A percentile compares a stretch with the other conserved stretches of the same genome.
These are phyloP conservation scores for Cenchrus americanus DNA, from an alignment of 176 grass and related monocot genomes.

Conservation along the genomic window DNA sequence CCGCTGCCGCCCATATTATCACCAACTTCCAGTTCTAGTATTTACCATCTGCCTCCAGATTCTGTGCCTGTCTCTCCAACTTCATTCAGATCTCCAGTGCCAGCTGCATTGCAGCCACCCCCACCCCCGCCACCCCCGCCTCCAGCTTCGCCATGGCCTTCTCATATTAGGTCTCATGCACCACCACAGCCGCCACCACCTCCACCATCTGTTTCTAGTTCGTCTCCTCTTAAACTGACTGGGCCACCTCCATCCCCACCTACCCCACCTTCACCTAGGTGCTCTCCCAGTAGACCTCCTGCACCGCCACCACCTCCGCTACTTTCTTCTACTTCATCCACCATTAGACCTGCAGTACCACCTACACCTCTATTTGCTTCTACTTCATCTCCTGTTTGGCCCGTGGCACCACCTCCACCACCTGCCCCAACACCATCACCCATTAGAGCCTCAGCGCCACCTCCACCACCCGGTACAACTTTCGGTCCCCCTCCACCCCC, in stretches of 20 bases:
- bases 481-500: slow-evolving; percentile 45
- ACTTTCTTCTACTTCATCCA: slow-evolving; percentile 48
- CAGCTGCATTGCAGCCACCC: slow-evolving; percentile 29
- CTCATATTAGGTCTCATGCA: slow-evolving; percentile 45
- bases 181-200: slow-evolving; percentile 26
- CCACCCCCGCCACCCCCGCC: slow-evolving; percentile 24
- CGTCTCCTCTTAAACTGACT: slow-evolving; percentile 12
- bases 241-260: slow-evolving; percentile 34
- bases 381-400: slow-evolving; percentile 37
- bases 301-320: slow-evolving; percentile 44
- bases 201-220: neutral
- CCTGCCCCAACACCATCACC: slow-evolving; percentile 34
- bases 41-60: slow-evolving; percentile 38
- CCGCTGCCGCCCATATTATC: neutral
- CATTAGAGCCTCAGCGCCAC: slow-evolving; percentile 29
- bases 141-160: slow-evolving; percentile 20
- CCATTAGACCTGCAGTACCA: slow-evolving; percentile 29
- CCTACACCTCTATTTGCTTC: slow-evolving; percentile 46
- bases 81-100: slow-evolving; percentile 26
- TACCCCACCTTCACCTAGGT: neutral
- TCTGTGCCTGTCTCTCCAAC: slow-evolving; percentile 31
- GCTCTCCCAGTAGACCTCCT: slow-evolving; percentile 27
- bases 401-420: slow-evolving; percentile 52
- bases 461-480: slow-evolving; percentile 36
- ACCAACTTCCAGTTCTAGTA: slow-evolving; percentile 26